Conservation (phyloP, 176 grass and related monocot genomes). For the Musa schizocarpa region DNA sequence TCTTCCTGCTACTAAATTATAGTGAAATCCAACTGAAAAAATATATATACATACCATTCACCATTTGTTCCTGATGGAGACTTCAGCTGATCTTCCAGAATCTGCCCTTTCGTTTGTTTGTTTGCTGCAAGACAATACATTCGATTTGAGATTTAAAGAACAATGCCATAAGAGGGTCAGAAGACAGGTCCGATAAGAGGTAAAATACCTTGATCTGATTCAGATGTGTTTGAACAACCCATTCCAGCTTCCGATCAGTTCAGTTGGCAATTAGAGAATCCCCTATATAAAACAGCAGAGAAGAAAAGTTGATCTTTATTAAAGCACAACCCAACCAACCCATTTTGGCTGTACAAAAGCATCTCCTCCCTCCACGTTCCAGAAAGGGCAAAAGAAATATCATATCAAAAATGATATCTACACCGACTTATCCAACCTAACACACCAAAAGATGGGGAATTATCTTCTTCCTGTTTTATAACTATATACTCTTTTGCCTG, state of each 20-base stretch:
- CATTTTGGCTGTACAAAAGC: slow-evolving; percentile 30
- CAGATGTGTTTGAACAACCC: too few species aligned
- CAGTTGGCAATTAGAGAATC: too few species aligned
- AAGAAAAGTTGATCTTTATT: slow-evolving; percentile 6
- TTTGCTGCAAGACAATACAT: neutral
- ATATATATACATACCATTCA: too few species aligned
- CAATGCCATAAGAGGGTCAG: too few species aligned
- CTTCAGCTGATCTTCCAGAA: too few species aligned
- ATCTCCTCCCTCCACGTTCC: slow-evolving; percentile 24
- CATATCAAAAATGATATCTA: slow-evolving; percentile 29
- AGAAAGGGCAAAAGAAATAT: slow-evolving; percentile 18
- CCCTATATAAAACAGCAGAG: neutral
- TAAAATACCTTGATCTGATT: too few species aligned
- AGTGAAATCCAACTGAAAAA: neutral
- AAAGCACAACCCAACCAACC: slow-evolving; percentile 28
- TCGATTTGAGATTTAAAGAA: too few species aligned
- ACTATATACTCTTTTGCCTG: slow-evolving; percentile 28
- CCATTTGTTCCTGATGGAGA: too few species aligned
- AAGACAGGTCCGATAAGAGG: too few species aligned
- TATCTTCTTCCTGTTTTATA: slow-evolving; percentile 27
- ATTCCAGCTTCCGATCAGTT: too few species aligned
- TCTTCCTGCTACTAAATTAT: neutral
- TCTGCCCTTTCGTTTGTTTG: too few species aligned
- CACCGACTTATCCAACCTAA: slow-evolving; percentile 14
- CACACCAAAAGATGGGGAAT: slow-evolving; percentile 26